Evolutionary conservation across 306 rosid genomes (phyloP), one percentile per base, ranked within the genome.

Genomic region (Lotus japonicus): DNA sequence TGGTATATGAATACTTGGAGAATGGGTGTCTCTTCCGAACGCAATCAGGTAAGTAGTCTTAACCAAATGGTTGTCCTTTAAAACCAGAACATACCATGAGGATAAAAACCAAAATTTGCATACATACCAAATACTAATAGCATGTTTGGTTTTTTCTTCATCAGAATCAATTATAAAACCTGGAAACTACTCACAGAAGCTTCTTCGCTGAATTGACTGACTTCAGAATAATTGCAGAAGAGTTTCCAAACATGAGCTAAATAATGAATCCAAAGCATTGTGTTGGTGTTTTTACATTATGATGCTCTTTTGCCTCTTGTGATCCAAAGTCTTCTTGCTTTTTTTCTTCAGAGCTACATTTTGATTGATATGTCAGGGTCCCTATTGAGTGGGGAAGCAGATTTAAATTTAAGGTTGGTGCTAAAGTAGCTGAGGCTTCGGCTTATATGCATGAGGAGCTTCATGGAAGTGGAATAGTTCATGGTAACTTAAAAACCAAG

Each of bases 391-490:
- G 86, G 90, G 76, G 82, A 39, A 83, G 79, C 72, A 76, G 88
- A 60, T 77, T 85, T n/a, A n/a, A n/a, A n/a, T n/a, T n/a, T 43
- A 39, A 45, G 8, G 79, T 84, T 21, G 92, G 89, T 13, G 77
- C 74, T 11, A 68, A 38, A 41, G 72, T 84, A 39, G 84, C 89
- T 0, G 81, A 84, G 58, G 84, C 80, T 17, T 51, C 85, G 45
- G 79, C 88, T 10, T 83, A 78, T 58, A 83, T 85, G 94, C 81
- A 82, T 15, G 72, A 57, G 50, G 83, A 78, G 74, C 85, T 87
- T 46, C 62, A 54, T 2, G 79, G 72, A 45, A 61, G 76, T 26
- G 75, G 84, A 17, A 68, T 87, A 56, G 78, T 72, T 15, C 87
- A 82, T 53, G 92, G 86, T 1, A 78, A 84, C 79, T 38, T 82